Base-by-base conservation (phyloP, 2,329 filamentous ascomycete genomes). In the Fusarium sp. region DNA sequence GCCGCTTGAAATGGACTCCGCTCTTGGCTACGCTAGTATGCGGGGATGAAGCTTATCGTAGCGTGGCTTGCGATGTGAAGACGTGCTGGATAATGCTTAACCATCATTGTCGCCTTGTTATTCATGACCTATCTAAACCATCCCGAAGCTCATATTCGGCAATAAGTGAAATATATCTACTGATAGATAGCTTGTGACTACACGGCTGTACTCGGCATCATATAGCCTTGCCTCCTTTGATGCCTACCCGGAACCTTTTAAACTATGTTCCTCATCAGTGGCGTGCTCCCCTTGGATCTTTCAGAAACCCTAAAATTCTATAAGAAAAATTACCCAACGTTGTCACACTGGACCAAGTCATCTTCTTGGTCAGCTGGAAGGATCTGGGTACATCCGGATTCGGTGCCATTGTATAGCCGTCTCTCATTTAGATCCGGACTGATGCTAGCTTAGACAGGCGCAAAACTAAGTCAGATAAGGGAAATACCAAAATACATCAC, bases 341-440 rank as follows among this genome's bases (percentile, higher is more conserved):
- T 41, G 13, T 2, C 3, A 0, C 12, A 13, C 1, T 6, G 20
- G 1, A 14, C 7, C 12, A 14, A 14, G 12, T 14, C 8, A 14
- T 39, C 38, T 22, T 39, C 38, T 39, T 7, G 11, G 7, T 20
- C 7, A 22, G 7, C 20, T 22, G 7, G 12, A 22, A 22, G 13
- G 13, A 13, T 22, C 20, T 2, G 0, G 8, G 20, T 8, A 42
- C 0, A n/a, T 42, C 14, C 39, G 39, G 41, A 17, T 11, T 1
- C 15, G 5, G 7, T n/a, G 22, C 22, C 41, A 24, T 42, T 9
- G 14, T 22, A 47, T 49, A 49, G 22, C 28, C 47, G 28, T 49
- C 44, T 49, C 44, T 11, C 17, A 28, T 24, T 20, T 9, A 28
- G 17, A 9, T 7, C 18, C 2, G 24, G 7, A 20, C 24, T 13